A percentile compares a stretch with the other conserved stretches of the same genome.
Evolutionary conservation across 371 early-diverging fungal genomes (phyloP).

Genomic region (Lichtheimia hyalospora): DNA sequence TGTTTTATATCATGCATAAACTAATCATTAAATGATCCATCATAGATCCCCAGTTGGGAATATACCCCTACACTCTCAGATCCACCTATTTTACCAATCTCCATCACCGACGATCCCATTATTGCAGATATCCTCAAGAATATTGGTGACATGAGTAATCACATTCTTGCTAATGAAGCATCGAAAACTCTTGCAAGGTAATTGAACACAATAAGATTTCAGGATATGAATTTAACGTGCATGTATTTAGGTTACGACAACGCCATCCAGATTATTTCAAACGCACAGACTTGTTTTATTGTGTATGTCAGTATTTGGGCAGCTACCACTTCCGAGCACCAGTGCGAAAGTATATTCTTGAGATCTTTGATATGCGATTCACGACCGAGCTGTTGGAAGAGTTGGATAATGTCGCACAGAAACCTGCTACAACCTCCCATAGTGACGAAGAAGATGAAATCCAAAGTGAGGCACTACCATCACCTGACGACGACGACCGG

Average conservation of each 20-base stretch:
- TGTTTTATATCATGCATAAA: neutral
- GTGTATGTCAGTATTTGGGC: slow-evolving; percentile 63
- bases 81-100: slow-evolving; percentile 46
- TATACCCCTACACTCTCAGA: slow-evolving; percentile 48
- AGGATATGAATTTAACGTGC: neutral
- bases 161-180: slow-evolving; percentile 81
- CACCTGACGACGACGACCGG: neutral
- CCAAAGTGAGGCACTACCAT: too few species aligned
- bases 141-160: slow-evolving; percentile 84
- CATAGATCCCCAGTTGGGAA: slow-evolving; percentile 66
- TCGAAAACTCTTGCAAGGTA: slow-evolving; percentile 71
- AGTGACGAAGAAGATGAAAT: neutral
- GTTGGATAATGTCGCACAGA: slow-evolving; percentile 21
- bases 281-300: slow-evolving; percentile 56
- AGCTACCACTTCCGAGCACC: slow-evolving; percentile 76
- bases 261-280: slow-evolving; percentile 63
- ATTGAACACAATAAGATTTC: neutral
- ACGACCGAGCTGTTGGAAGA: slow-evolving; percentile 36
- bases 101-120: slow-evolving; percentile 44
- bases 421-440: neutral
- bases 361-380: slow-evolving; percentile 76
- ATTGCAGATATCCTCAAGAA: slow-evolving; percentile 71
- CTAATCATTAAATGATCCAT: neutral
- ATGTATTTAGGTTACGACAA: slow-evolving; percentile 28
- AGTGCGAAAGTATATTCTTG: slow-evolving; percentile 76